Base-by-base conservation (phyloP, 2,329 filamentous ascomycete species). In the Seiridium cupressi region DNA sequence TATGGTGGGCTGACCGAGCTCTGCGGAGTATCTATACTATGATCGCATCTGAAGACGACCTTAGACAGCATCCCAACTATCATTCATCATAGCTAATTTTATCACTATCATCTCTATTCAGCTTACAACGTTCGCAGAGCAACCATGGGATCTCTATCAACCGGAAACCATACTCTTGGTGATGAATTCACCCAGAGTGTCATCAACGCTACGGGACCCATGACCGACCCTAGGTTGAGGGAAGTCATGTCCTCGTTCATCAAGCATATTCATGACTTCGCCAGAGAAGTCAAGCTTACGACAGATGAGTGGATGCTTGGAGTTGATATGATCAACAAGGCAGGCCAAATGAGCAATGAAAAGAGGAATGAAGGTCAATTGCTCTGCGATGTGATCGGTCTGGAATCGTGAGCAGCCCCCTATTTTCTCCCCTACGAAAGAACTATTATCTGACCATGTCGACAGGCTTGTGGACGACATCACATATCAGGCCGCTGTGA, bases 281-380 rank as follows among this genome's bases (percentile, higher is more conserved):
- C 83, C 49, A 81, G 85, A 51, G 86, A 89, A 70, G 81, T 86
- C 61, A 82, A 88, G 68, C 80, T 89, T 55, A 87, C 84, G 26
- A 77, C 80, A 26, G 84, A 86, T 61, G 86, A 89, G 73, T 88
- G 85, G 85, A 81, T 86, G 72, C 74, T 80, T 9, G 86, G 84
- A 55, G 84, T 89, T 35, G 77, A 35, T 70, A 77, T 40, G 73
- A 76, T 87, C 73, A 89, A 89, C 76, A 77, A 80, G 58, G 81
- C 85, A 61, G 86, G 86, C 65, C 79, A 86, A 73, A 83, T 85
- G 70, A 83, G 79, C 66, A 79, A 80, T 51, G 76, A 79, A 61
- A 84, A 81, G 66, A 77, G 86, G 51, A 89, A 89, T 71, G 86
- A 89, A 74, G 81, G 83, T 62, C 84, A 87, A 74, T 81, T 85